Percentiles rank a stretch among this genome's conserved stretches.
phyloP scores from a whole-genome alignment of 2,329 filamentous ascomycete genomes.

The Aspergillus sp. region DNA sequence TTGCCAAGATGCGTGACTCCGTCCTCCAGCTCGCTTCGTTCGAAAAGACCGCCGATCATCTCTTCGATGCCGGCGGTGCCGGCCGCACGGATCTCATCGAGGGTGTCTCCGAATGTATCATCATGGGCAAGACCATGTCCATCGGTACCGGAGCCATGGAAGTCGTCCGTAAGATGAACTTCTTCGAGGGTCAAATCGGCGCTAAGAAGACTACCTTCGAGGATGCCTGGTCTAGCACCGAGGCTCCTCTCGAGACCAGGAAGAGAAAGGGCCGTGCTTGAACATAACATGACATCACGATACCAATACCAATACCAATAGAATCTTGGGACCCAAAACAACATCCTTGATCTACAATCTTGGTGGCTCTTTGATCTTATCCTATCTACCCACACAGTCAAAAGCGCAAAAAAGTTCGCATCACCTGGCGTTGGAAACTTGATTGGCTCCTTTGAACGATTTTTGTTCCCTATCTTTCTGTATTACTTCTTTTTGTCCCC shows the following conservation, averaged over 20 bases:
- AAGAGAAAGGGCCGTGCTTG: slow-evolving; percentile 11
- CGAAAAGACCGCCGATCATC: slow-evolving; percentile 95
- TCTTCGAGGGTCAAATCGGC: slow-evolving; percentile 60
- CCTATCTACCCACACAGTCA: background rate
- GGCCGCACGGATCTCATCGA: slow-evolving; percentile 93
- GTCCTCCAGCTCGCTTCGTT: slow-evolving; percentile 94
- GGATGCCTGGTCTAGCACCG: slow-evolving; percentile 47
- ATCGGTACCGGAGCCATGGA: slow-evolving; percentile 92
- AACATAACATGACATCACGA: too few relatives aligned
- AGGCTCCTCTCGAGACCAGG: slow-evolving; percentile 3
- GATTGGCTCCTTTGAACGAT: background rate
- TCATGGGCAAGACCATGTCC: slow-evolving; percentile 93
- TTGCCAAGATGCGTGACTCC: slow-evolving; percentile 93
- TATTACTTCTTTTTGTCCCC: background rate
- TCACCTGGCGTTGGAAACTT: background rate
- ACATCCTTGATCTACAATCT: background rate
- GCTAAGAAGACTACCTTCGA: slow-evolving; percentile 66
- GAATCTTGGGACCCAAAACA: background rate
- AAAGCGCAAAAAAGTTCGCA: background rate
- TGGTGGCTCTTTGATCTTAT: background rate
- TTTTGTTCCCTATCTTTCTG: background rate
- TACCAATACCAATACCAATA: background rate
- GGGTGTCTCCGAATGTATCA: slow-evolving; percentile 94
- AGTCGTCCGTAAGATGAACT: slow-evolving; percentile 74
- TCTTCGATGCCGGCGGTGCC: slow-evolving; percentile 89